These are phyloP conservation scores for Termitomyces sp. DNA, from an alignment of 1,284 basidiomycete species.

Conservation along the genomic window DNA sequence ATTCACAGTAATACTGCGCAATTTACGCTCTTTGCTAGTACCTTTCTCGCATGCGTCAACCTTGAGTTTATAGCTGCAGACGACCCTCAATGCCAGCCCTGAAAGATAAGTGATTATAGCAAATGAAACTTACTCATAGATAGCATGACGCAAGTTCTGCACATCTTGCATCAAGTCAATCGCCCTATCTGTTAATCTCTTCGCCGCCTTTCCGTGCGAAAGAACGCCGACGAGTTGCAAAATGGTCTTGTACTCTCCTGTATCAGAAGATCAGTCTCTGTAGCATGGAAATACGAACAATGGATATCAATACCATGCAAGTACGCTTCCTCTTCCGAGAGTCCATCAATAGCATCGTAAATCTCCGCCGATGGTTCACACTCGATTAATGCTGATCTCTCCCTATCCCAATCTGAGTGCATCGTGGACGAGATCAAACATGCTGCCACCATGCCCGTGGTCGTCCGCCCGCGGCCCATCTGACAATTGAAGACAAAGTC, in stretches of 20 bases:
- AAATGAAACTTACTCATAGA: slow-evolving; percentile 67
- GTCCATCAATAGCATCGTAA: slow-evolving; percentile 70
- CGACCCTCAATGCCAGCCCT: neutral
- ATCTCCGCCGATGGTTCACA: slow-evolving; percentile 35
- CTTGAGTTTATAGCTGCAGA: slow-evolving; percentile 82
- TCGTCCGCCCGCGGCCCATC: slow-evolving; percentile 80
- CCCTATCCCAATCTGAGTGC: slow-evolving; percentile 42
- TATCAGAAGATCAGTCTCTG: neutral
- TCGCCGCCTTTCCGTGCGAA: slow-evolving; percentile 88
- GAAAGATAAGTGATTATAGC: neutral
- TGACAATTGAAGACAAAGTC: slow-evolving; percentile 90
- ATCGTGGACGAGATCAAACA: slow-evolving; percentile 81
- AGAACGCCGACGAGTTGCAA: slow-evolving; percentile 90
- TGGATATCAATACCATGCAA: slow-evolving; percentile 56
- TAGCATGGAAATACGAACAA: neutral
- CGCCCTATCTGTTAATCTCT: slow-evolving; percentile 83
- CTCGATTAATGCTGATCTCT: slow-evolving; percentile 29
- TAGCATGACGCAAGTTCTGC: slow-evolving; percentile 88
- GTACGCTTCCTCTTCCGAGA: slow-evolving; percentile 82
- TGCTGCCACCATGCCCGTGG: slow-evolving; percentile 92
- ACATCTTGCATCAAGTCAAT: slow-evolving; percentile 93
- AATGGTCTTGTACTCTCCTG: slow-evolving; percentile 96
- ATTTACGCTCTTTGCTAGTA: slow-evolving; percentile 68
- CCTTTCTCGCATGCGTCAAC: slow-evolving; percentile 79
- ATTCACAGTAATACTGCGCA: slow-evolving; percentile 76